These are phyloP conservation scores for Cladobotryum mycophilum DNA, from an alignment of 2,329 filamentous ascomycete species.

Conservation along the genomic window DNA sequence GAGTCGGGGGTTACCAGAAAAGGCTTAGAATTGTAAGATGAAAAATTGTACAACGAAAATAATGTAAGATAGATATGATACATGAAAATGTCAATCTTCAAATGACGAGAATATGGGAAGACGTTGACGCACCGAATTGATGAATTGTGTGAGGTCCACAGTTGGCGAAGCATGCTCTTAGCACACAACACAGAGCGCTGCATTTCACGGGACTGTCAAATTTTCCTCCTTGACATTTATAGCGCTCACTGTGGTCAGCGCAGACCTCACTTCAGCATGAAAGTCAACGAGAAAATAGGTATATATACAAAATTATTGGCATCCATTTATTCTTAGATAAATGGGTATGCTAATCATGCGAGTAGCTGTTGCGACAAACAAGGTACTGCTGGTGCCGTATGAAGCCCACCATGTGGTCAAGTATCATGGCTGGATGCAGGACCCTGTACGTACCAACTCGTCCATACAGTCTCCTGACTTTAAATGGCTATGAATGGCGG, in stretches of 20 bases:
- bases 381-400: slow-evolving; percentile 76
- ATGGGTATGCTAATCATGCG: neutral
- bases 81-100: too few relatives aligned
- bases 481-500: neutral
- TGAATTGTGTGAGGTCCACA: neutral
- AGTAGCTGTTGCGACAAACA: slow-evolving; percentile 59
- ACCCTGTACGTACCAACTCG: slow-evolving; percentile 45
- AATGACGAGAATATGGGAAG: too few relatives aligned
- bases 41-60: neutral
- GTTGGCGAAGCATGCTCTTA: neutral
- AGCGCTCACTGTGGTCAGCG: neutral
- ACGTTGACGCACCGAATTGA: neutral
- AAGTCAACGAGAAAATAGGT: slow-evolving; percentile 40
- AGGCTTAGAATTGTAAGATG: neutral
- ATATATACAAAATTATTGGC: neutral
- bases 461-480: neutral
- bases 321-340: neutral
- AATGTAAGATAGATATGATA: neutral
- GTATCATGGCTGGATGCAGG: slow-evolving; percentile 91
- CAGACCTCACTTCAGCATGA: slow-evolving; percentile 29
- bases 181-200: neutral
- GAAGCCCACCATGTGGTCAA: slow-evolving; percentile 70
- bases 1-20: neutral
- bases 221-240: neutral
- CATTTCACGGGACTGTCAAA: neutral